phyloP scores from a whole-genome alignment of 371 early-diverging fungal genomes.

The Mucor indicus region DNA sequence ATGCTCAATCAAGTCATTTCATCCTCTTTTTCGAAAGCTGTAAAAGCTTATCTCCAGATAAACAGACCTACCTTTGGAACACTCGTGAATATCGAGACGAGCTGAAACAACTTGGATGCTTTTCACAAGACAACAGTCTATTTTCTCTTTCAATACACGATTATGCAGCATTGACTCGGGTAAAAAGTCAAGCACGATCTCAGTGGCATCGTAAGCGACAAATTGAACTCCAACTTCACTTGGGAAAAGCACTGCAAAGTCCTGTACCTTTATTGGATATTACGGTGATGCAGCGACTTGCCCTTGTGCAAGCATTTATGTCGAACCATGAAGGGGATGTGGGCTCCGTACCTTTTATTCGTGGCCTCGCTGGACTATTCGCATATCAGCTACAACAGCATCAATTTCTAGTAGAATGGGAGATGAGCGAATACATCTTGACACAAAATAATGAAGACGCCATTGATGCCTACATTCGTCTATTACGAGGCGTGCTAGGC shows the following conservation, averaged over 20 bases:
- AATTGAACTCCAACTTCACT: constrained; percentile 3
- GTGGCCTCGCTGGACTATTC: constrained; percentile 20
- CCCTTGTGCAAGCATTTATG: constrained; percentile 12
- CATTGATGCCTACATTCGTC: constrained; percentile 16
- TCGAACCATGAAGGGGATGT: constrained; percentile 10
- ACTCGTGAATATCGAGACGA: constrained; percentile 2
- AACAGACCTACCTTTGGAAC: background rate
- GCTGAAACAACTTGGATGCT: background rate
- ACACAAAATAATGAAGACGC: constrained; percentile 30
- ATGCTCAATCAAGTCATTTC: constrained; percentile 19
- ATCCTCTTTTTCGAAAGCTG: constrained; percentile 24
- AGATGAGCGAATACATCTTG: constrained; percentile 16
- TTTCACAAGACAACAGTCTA: background rate
- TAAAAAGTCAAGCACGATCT: constrained; percentile 15
- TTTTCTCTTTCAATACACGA: constrained; percentile 2
- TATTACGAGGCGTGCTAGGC: constrained; percentile 21
- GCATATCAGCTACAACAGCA: constrained; percentile 18
- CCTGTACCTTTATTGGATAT: background rate
- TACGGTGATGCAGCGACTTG: constrained; percentile 15
- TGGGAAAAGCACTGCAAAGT: constrained; percentile 7
- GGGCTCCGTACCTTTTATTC: constrained; percentile 22
- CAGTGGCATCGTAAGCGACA: constrained; percentile 28
- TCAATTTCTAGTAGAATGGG: constrained; percentile 22
- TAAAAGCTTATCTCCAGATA: background rate
- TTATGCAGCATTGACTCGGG: constrained; percentile 3